A percentile compares a stretch with the other conserved stretches of the same genome.
Evolutionary conservation across 495 filamentous ascomycete genomes (phyloP).

Genomic region (Penicillium cataractarum): DNA sequence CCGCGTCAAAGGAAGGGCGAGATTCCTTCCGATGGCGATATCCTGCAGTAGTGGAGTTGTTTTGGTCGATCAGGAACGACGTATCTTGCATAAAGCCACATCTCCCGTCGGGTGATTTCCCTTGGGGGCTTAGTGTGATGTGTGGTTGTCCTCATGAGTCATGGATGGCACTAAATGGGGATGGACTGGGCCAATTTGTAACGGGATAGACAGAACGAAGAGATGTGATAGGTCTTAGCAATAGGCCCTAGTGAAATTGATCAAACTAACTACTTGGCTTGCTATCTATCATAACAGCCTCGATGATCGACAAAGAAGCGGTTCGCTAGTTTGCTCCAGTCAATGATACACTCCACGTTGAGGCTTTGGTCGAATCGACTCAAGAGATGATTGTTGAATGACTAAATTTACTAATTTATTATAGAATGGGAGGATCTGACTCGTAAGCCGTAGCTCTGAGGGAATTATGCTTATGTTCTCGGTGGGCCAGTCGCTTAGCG

Average conservation of each 20-base stretch:
- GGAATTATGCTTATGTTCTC: not conserved
- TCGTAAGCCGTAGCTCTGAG: not conserved
- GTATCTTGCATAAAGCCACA: conserved; percentile 18
- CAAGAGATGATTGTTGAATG: not conserved
- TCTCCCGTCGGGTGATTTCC: conserved; percentile 22
- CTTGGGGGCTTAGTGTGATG: conserved; percentile 1
- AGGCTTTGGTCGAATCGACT: not conserved
- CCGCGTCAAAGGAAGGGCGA: conserved; percentile 10
- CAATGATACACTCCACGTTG: not conserved
- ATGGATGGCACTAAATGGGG: conserved; percentile 1
- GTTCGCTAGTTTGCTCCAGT: not conserved
- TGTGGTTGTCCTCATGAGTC: not conserved
- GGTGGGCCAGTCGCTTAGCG: not conserved
- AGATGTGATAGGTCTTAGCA: not conserved
- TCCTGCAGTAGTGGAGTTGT: not conserved
- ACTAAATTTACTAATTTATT: no score
- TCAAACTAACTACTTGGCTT: not conserved
- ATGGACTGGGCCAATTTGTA: conserved; percentile 6
- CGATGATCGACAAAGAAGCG: not conserved
- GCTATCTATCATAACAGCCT: not conserved
- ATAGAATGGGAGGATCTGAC: no score
- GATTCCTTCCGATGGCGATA: conserved; percentile 23
- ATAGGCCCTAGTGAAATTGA: not conserved
- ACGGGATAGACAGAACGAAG: not conserved
- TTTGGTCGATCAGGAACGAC: conserved; percentile 17